These are phyloP conservation scores for Aureobasidium zeae DNA, from an alignment of 2,329 filamentous ascomycete genomes.

Conservation along the genomic window DNA sequence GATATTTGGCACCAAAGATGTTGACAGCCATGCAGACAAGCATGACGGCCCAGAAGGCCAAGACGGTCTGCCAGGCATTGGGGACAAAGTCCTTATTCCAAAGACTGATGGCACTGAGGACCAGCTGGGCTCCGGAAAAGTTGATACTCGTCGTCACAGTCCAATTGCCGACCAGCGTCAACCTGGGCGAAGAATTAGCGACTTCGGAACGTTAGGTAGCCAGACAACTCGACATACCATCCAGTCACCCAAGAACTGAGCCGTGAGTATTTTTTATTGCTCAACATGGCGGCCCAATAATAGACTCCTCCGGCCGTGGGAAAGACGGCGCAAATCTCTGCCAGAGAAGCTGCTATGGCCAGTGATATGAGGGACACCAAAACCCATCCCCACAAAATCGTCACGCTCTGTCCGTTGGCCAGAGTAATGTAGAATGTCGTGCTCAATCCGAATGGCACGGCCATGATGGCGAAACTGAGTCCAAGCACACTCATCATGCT, in stretches of 20 bases:
- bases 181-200: slow-evolving; percentile 31
- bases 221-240: slow-evolving; percentile 25
- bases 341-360: slow-evolving; percentile 55
- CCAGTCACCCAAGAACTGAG: slow-evolving; percentile 61
- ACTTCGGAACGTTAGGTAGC: neutral
- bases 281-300: slow-evolving; percentile 60
- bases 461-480: slow-evolving; percentile 67
- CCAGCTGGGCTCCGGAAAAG: slow-evolving; percentile 62
- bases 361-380: slow-evolving; percentile 55
- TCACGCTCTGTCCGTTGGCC: slow-evolving; percentile 59
- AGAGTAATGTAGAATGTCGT: slow-evolving; percentile 62
- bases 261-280: slow-evolving; percentile 55
- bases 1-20: slow-evolving; percentile 51
- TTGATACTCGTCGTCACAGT: slow-evolving; percentile 56
- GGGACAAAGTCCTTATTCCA: slow-evolving; percentile 61
- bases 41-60: slow-evolving; percentile 66
- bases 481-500: slow-evolving; percentile 63
- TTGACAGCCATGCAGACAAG: slow-evolving; percentile 55
- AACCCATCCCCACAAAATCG: slow-evolving; percentile 62
- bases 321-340: slow-evolving; percentile 61
- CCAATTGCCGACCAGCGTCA: slow-evolving; percentile 66
- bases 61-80: slow-evolving; percentile 59
- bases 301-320: slow-evolving; percentile 62
- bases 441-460: slow-evolving; percentile 57
- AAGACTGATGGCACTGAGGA: slow-evolving; percentile 57